Conservation (phyloP, 2,329 filamentous ascomycete species). For the Lachnellula subtilissima region DNA sequence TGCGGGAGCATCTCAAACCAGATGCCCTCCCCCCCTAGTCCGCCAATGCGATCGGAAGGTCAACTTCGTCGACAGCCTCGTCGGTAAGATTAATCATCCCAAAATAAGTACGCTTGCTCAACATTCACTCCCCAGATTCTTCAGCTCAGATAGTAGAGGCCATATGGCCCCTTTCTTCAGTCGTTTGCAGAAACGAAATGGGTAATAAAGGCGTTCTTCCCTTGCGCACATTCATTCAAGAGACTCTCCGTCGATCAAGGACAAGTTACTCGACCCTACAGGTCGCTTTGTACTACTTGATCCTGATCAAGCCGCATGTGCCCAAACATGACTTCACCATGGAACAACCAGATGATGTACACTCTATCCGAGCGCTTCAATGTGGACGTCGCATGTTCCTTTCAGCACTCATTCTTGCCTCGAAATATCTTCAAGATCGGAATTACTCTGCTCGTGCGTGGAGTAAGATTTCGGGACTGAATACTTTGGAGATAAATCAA, state of each 20-base stretch:
- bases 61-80: conserved; percentile 93
- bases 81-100: conserved; percentile 66
- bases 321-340: conserved; percentile 79
- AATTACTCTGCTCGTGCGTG: conserved; percentile 97
- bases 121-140: conserved; percentile 62
- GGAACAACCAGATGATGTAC: conserved; percentile 72
- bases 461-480: conserved; percentile 98
- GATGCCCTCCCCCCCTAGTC: conserved; percentile 68
- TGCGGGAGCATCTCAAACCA: conserved; percentile 50
- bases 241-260: conserved; percentile 88
- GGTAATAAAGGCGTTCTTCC: conserved; percentile 76
- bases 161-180: conserved; percentile 90
- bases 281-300: conserved; percentile 92
- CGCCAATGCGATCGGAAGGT: conserved; percentile 89
- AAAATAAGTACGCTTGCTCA: conserved; percentile 32
- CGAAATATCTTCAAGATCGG: conserved; percentile 95
- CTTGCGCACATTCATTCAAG: conserved; percentile 92
- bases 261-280: conserved; percentile 97
- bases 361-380: conserved; percentile 74
- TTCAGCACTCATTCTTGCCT: conserved; percentile 87
- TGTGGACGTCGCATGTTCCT: conserved; percentile 98
- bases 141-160: conserved; percentile 95
- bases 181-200: conserved; percentile 67
- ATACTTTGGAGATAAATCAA: conserved; percentile 88
- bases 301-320: conserved; percentile 87